Conservation (phyloP, 306 rosid species). For the Canavalia ensiformis region DNA sequence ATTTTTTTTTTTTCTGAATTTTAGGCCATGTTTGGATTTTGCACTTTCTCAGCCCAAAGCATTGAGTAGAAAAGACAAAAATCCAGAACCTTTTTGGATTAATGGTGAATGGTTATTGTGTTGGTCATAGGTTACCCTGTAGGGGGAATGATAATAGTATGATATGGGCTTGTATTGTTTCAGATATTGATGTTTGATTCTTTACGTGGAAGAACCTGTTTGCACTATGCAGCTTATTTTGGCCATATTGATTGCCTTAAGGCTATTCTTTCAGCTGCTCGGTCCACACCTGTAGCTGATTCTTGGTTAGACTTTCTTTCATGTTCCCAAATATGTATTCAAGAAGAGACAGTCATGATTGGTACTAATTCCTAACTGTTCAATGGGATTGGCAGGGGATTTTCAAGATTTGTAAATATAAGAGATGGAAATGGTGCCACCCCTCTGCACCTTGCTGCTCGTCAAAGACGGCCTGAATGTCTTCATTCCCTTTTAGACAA, state of each 20-base stretch:
- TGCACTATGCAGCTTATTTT: conserved; percentile 86
- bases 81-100: neutral
- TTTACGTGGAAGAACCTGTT: conserved; percentile 76
- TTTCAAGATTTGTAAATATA: conserved; percentile 86
- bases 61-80: too few species aligned
- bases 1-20: too few species aligned
- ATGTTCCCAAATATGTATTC: neutral
- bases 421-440: conserved; percentile 92
- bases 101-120: neutral
- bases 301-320: conserved; percentile 70
- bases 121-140: conserved; percentile 20
- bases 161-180: conserved; percentile 39
- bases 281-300: conserved; percentile 72
- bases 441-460: conserved; percentile 89
- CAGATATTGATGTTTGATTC: conserved; percentile 93
- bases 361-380: neutral
- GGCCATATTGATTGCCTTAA: conserved; percentile 82
- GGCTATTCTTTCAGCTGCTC: conserved; percentile 82
- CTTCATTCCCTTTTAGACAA: conserved; percentile 73
- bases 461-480: conserved; percentile 70
- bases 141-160: conserved; percentile 36
- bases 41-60: neutral
- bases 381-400: conserved; percentile 72
- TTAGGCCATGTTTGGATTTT: neutral
- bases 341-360: neutral